Base-by-base conservation (phyloP, 345 rosid genomes). In the Aurinia saxatilis region DNA sequence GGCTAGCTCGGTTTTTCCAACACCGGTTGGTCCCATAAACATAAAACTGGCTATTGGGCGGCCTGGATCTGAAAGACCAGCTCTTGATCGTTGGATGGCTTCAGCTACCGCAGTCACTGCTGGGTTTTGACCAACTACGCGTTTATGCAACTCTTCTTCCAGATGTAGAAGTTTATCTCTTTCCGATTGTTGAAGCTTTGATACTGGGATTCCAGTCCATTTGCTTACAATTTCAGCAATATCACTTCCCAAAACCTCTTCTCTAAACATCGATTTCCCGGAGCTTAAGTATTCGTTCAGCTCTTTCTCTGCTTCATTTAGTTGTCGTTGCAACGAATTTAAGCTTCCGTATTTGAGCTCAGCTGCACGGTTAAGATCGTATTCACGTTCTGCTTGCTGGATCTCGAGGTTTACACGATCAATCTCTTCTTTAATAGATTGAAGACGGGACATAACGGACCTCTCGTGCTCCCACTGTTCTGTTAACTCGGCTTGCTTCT, bases 1-100 rank as follows among this genome's bases (percentile, higher is more conserved):
- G 8, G 99, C 99, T 50, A 95, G 65, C 70, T 95, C 98, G 6
- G 99, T 95, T 77, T 95, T 95, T 12, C 99, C 98, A 40, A 95
- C 97, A 70, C 99, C 98, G 11, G 99, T 90, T 21, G 99, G 98
- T 29, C 99, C 99, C 99, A 95, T 95, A 68, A 95, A 88, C 99
- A 95, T 95, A 77, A 95, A 95, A 64, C 96, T 86, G 54, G 99
- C 98, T 19, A 95, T 95, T 33, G 99, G 99, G 61, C 95, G 95
- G 17, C 81, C 86, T 50, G 99, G 99, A 76, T 95, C 99, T 1
- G 99, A 84, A 17, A 95, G 89, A 38, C 98, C 98, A 14, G 96
- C 96, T 74, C 99, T 89, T 59, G 99, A 95, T 27, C 99, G 78
- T 52, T 95, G 99, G 68, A 95, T 95, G 0, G 99, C 95, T 77